phyloP scores from a whole-genome alignment of 148 eudicot species.

The Limonium bicolor region DNA sequence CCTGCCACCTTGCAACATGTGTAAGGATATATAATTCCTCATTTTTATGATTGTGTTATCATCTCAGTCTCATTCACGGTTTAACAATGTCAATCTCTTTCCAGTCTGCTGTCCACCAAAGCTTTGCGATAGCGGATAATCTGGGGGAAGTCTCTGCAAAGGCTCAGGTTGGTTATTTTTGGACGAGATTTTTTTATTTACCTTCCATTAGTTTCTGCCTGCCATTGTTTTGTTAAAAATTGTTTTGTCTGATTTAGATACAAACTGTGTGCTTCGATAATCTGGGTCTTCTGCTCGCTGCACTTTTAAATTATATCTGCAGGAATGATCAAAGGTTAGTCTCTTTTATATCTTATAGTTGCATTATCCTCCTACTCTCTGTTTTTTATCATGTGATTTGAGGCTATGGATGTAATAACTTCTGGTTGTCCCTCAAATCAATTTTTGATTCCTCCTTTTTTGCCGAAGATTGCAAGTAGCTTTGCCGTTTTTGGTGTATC shows the following conservation, averaged over 20 bases:
- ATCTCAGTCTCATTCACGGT: background rate
- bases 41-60: background rate
- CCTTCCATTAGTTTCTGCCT: background rate
- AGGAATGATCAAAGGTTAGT: constrained; percentile 58
- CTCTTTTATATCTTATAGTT: too few relatives aligned
- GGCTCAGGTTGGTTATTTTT: constrained; percentile 55
- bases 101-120: constrained; percentile 88
- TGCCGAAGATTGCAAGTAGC: constrained; percentile 55
- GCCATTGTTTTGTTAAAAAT: constrained; percentile 5
- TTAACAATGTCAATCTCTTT: constrained; percentile 2
- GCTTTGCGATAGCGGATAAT: constrained; percentile 88
- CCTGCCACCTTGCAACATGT: constrained; percentile 84
- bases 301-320: constrained; percentile 45
- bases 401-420: too few relatives aligned
- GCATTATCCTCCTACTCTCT: too few relatives aligned
- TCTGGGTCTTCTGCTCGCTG: constrained; percentile 88
- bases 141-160: constrained; percentile 98
- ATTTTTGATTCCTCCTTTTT: background rate
- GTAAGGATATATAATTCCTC: constrained; percentile 24
- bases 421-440: background rate
- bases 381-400: too few relatives aligned
- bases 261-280: constrained; percentile 96
- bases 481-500: constrained; percentile 74
- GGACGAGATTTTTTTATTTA: background rate
- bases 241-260: constrained; percentile 37